A percentile compares a stretch with the other conserved stretches of the same genome.
These are phyloP conservation scores for Torulaspora microellipsoides DNA, from an alignment of 805 yeast species.

Conservation along the genomic window DNA sequence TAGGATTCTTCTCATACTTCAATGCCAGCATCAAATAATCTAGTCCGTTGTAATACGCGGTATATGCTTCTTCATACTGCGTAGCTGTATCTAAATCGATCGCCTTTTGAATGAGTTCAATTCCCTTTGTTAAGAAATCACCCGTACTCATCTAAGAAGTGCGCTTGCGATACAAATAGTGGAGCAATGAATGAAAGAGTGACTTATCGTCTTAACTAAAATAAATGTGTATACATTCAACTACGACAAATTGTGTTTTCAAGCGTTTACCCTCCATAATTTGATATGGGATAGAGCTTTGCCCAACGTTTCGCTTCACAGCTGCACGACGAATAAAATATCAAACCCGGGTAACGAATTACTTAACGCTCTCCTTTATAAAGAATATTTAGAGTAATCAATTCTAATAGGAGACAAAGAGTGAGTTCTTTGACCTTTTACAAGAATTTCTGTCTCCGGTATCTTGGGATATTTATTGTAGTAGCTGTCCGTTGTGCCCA, in stretches of 20 bases:
- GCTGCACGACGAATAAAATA: too few species aligned
- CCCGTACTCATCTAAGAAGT: slow-evolving; percentile 40
- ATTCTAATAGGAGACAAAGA: slow-evolving; percentile 31
- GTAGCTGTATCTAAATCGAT: slow-evolving; percentile 90
- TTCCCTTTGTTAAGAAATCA: slow-evolving; percentile 91
- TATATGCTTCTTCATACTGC: slow-evolving; percentile 89
- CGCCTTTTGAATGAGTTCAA: slow-evolving; percentile 89
- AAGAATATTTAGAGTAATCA: slow-evolving; percentile 29
- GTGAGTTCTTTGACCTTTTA: slow-evolving; percentile 16
- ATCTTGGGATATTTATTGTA: slow-evolving; percentile 32
- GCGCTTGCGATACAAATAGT: not conserved
- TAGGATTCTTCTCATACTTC: slow-evolving; percentile 88
- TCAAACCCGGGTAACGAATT: slow-evolving; percentile 11
- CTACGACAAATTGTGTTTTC: too few species aligned
- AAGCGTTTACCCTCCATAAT: too few species aligned
- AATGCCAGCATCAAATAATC: slow-evolving; percentile 94
- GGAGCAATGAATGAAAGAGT: not conserved
- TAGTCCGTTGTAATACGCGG: slow-evolving; percentile 84
- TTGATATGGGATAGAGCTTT: too few species aligned
- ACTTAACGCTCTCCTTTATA: slow-evolving; percentile 2
- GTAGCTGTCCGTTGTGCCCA: slow-evolving; percentile 13
- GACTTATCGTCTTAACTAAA: too few species aligned
- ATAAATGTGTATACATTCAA: too few species aligned
- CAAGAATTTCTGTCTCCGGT: slow-evolving; percentile 30
- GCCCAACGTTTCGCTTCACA: too few species aligned